Evolutionary conservation across 2,329 filamentous ascomycete species (phyloP), one percentile per base, ranked within the genome.

Genomic region (Sclerotinia subarctica): DNA sequence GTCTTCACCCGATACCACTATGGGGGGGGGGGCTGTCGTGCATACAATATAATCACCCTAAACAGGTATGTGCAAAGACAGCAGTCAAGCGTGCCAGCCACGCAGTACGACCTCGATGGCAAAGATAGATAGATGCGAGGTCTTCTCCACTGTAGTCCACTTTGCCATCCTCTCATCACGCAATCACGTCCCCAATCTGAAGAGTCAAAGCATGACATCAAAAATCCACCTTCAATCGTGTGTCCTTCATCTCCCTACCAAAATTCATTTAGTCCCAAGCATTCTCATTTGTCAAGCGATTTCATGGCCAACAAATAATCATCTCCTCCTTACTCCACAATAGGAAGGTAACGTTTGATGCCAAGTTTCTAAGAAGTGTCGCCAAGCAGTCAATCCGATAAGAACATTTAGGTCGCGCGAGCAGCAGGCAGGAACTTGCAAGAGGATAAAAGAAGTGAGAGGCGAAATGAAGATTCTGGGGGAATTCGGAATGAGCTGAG

Each of bases 271-370:
- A 60, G 42, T 24, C 29, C 11, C 35, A 49, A 62, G 29, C 26
- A 60, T 60, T 60, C 59, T 46, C 29, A 63, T 63, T 63, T 63
- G 59, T 63, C 46, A 63, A 63, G 59, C 13, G 46, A 51, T 51
- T 38, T 51, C n/a, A 63, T 8, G 46, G 38, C 59, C 29, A 52
- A 63, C 59, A 38, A 63, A 51, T 51, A 51, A 38, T 26, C n/a
- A 63, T 51, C 46, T 63, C 32, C 46, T 49, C 26, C 32, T 52
- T 51, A 42, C 29, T 63, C 59, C 59, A 63, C 46, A 51, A 42
- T 63, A 63, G 59, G 59, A 63, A 63, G 59, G 59, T 63, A 63
- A 26, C 32, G 59, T 63, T 38, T 42, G 21, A 3, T 35, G 59
- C 59, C 59, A 63, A 63, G 59, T 19, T 32, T 11, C 21, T 51